A percentile compares a stretch with the other conserved stretches of the same genome.
Evolutionary conservation across 352 stramenopile species (phyloP).

Genomic region (Pythium scleroteichum): DNA sequence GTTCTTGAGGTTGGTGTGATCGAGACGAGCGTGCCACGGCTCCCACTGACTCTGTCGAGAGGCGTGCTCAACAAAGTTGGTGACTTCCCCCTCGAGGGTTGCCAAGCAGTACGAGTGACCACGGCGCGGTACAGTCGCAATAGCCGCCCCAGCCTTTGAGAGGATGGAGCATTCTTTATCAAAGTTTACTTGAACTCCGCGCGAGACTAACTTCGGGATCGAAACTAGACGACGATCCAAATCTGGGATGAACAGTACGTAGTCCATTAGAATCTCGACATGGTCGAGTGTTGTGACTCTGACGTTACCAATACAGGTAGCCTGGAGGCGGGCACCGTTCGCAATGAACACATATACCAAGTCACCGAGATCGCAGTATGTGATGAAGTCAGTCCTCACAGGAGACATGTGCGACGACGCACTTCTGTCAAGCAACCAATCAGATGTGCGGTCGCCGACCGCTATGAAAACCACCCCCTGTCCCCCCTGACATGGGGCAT

Average conservation of each 20-base stretch:
- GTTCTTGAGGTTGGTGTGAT: too few species aligned
- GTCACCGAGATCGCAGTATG: not conserved
- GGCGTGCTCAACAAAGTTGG: too few species aligned
- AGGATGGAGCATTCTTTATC: not conserved
- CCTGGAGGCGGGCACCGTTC: not conserved
- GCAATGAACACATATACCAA: not conserved
- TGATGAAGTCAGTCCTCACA: not conserved
- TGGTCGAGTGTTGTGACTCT: not conserved
- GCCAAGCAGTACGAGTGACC: too few species aligned
- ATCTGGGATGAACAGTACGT: conserved; percentile 6
- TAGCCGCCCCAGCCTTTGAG: not conserved
- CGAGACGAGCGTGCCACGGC: too few species aligned
- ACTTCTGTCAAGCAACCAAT: conserved; percentile 8
- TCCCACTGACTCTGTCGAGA: too few species aligned
- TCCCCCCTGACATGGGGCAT: too few species aligned
- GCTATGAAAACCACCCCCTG: not conserved
- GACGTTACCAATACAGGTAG: not conserved
- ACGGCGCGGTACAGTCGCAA: too few species aligned
- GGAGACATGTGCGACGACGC: conserved; percentile 12
- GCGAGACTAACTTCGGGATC: not conserved
- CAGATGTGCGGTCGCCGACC: not conserved
- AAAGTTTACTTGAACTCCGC: not conserved
- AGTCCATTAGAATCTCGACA: not conserved
- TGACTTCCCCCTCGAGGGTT: too few species aligned
- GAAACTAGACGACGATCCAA: not conserved